Conservation (phyloP, 2,329 filamentous ascomycete species). For the Alternaria sp. region DNA sequence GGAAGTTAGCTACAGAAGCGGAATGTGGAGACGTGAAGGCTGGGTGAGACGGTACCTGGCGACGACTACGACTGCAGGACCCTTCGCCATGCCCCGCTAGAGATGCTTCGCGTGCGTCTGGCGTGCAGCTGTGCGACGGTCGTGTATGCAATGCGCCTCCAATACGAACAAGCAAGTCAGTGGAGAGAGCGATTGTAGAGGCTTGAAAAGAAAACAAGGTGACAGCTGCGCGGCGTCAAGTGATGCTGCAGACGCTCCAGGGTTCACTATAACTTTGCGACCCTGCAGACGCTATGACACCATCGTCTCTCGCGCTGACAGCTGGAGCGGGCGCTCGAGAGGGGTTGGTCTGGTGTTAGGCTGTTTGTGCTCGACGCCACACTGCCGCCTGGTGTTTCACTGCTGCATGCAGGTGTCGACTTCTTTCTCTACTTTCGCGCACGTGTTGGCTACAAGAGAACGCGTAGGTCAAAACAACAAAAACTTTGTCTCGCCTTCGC, state of each 20-base stretch:
- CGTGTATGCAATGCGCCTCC: slow-evolving; percentile 10
- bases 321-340: neutral
- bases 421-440: slow-evolving; percentile 9
- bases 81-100: slow-evolving; percentile 49
- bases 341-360: neutral
- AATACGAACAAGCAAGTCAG: neutral
- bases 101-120: slow-evolving; percentile 20
- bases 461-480: neutral
- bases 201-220: neutral
- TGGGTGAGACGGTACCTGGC: slow-evolving; percentile 49
- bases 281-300: slow-evolving; percentile 31
- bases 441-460: slow-evolving; percentile 16
- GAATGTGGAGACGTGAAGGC: slow-evolving; percentile 3
- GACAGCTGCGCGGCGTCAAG: slow-evolving; percentile 3
- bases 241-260: slow-evolving; percentile 9
- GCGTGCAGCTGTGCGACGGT: slow-evolving; percentile 17
- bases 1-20: slow-evolving; percentile 18
- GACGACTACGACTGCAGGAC: slow-evolving; percentile 58
- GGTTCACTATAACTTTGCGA: slow-evolving; percentile 18
- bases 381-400: neutral
- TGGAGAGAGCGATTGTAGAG: neutral
- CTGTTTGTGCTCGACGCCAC: neutral
- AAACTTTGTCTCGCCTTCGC: neutral
- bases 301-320: slow-evolving; percentile 10
- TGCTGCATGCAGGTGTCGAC: neutral